A percentile compares a stretch with the other conserved stretches of the same genome.
phyloP scores from a whole-genome alignment of 768 basidiomycete genomes.

The Tricholomella constricta region DNA sequence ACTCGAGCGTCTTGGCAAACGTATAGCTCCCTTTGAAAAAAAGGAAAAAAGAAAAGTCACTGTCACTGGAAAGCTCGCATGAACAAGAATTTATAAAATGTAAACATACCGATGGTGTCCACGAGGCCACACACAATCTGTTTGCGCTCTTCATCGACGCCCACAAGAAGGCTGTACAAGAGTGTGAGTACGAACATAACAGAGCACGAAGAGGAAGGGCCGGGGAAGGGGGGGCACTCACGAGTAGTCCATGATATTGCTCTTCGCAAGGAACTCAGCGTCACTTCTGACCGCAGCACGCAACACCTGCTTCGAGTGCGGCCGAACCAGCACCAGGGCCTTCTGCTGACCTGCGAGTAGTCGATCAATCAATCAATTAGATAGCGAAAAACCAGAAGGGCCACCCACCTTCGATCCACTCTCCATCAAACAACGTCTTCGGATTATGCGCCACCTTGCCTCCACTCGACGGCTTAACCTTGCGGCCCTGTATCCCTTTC shows the following conservation, averaged over 20 bases:
- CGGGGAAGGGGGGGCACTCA: no score
- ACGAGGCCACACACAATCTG: conserved; percentile 79
- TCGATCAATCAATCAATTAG: not conserved
- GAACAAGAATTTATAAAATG: no score
- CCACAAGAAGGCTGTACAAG: conserved; percentile 62
- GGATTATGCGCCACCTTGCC: conserved; percentile 35
- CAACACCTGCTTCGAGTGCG: conserved; percentile 73
- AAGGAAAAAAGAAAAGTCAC: no score
- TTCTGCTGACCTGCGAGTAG: conserved; percentile 57
- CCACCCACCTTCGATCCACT: conserved; percentile 78
- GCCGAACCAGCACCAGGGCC: conserved; percentile 63
- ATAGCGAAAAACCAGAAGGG: not conserved
- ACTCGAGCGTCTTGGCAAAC: conserved; percentile 84
- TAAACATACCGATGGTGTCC: conserved; percentile 75
- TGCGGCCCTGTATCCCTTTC: conserved; percentile 81
- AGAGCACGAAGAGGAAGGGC: not conserved
- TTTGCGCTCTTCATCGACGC: conserved; percentile 65
- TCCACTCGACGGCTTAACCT: conserved; percentile 54
- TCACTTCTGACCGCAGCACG: conserved; percentile 69
- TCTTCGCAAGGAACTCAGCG: conserved; percentile 70
- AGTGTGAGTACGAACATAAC: not conserved
- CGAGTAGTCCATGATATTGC: conserved; percentile 90
- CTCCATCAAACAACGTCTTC: conserved; percentile 75
- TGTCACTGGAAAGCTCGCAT: no score
- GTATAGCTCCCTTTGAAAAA: conserved; percentile 70